Evolutionary conservation across 176 grass and related monocot species (phyloP), one percentile per base, ranked within the genome.

Genomic region (Aegilops longissima): DNA sequence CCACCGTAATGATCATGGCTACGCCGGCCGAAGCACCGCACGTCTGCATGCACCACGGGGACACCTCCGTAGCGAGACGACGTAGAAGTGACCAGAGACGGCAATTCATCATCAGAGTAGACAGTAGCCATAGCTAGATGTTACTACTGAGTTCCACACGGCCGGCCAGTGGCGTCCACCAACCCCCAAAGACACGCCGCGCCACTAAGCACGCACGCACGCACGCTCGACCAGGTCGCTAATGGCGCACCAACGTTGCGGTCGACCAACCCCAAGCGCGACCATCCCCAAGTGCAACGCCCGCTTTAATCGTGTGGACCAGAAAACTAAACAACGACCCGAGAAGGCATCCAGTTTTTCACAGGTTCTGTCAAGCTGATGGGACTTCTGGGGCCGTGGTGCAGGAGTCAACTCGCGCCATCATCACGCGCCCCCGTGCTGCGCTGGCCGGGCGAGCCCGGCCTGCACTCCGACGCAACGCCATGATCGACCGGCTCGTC

Each of bases 171-270:
- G 30, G 6, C 17, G 36, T 35, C 44, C 74, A 89, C 87, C 82
- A 66, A 84, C 51, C 66, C 69, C 85, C 17, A 35, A 30, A 44
- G 4, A 1, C 12, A 70, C n/a, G 74, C 63, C 25, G 24, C 1
- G 61, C 90, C 90, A 91, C 86, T 91, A 82, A 88, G 86, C 90
- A 91, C 82, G 86, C 86, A 13, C 52, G 79, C 0, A 18, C 42
- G 86, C 90, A 91, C 82, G 86, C 86, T 18, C 52, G 79, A 0
- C 18, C 42, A 49, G 73, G 16, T 76, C 25, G 73, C 82, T 91
- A 91, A 85, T 88, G 90, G 82, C 64, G 86, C 82, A 91, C 84
- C 63, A 51, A 51, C 12, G 70, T 25, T 73, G 7, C 70, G 12
- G 9, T 63, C 61, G 76, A 39, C 31, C 69, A 63, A 73, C 58